Evolutionary conservation across 495 filamentous ascomycete genomes (phyloP), one percentile per base, ranked within the genome.

Genomic region (Letharia columbiana): DNA sequence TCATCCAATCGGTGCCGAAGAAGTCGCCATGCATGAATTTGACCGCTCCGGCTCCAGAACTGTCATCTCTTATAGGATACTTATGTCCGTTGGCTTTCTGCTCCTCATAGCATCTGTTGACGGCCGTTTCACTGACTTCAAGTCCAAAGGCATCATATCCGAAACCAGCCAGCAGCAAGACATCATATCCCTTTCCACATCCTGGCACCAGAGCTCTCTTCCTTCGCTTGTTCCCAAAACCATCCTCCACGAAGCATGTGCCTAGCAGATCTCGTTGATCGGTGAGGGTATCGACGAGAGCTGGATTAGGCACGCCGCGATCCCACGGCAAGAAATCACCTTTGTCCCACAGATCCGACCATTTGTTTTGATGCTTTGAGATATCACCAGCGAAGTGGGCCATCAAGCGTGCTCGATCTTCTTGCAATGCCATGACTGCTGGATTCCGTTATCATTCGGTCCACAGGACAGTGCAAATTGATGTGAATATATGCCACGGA

Each of bases 141-240:
- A 95, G 76, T 0, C 91, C 91, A 67, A 84, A 87, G 0, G 84
- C 84, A 73, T 92, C 86, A 73, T 87, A 92, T 0, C 89, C 90
- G 66, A 85, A 82, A 54, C 84, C 81, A 44, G 83, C 81, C n/a
- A 92, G 79, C 49, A 92, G 77, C 41, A 90, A 76, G 9, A 89
- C 86, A 75, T 92, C 89, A 71, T 91, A 84, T 4, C 89, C 91
- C 50, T 84, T 79, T 3, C 90, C 91, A 73, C 91, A 94, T 9
- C 91, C 91, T 0, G 86, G 85, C 11, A 90, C 83, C 13, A 89
- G 72, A 8, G 84, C 86, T 57, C 74, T 83, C 44, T 80, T 81
- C 35, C 76, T 72, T 49, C 68, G 71, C 35, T 60, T 65, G 17
- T 71, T 68, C 18, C 72, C 70, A 17, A 68, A 63, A 28, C 68